Base-by-base conservation (phyloP, 805 yeast genomes). In the Candida sithepensis region DNA sequence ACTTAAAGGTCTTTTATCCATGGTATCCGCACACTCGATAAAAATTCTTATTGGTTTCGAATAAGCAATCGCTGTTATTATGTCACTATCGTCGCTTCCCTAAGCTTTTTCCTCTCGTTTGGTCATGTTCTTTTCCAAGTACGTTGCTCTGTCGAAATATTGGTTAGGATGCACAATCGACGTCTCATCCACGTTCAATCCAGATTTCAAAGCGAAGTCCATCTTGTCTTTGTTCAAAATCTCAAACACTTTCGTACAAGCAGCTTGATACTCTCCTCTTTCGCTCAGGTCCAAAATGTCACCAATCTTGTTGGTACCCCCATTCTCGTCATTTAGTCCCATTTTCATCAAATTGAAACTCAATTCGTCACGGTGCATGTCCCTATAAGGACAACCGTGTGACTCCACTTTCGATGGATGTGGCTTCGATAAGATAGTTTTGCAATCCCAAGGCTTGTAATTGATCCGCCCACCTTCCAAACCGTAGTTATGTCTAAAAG, bases 331-430 rank as follows among this genome's bases (percentile, higher is more conserved):
- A 9, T 65, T 71, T 42, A 88, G 68, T 1, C 91, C 92, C 81
- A 88, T 77, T 19, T 72, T 76, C 37, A 70, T 67, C 53, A 94
- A 71, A 50, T 79, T 78, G 3, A 58, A 54, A 6, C 77, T 72
- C 42, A 94, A 71, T 45, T 78, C 75, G 40, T 88, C 95, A n/a
- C 78, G 62, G 12, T 78, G 73, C 58, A 86, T 70, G 58, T 86
- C 92, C 46, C 96, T 72, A 67, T 87, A 94, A 4, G 98, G 97
- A 66, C 98, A 92, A 2, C 99, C 99, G 62, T 92, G 97, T 49
- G 70, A 77, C 55, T 91, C 96, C 42, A 76, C 73, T 41, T 73
- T 69, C 10, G 72, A 71, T 0, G 96, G 90, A 53, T 82, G 77
- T 7, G 89, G 88, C 55, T 83, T 83, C 23, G 81, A 73, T 48